These are phyloP conservation scores for Fulvia fulva DNA, from an alignment of 2,329 filamentous ascomycete genomes.

Conservation along the genomic window DNA sequence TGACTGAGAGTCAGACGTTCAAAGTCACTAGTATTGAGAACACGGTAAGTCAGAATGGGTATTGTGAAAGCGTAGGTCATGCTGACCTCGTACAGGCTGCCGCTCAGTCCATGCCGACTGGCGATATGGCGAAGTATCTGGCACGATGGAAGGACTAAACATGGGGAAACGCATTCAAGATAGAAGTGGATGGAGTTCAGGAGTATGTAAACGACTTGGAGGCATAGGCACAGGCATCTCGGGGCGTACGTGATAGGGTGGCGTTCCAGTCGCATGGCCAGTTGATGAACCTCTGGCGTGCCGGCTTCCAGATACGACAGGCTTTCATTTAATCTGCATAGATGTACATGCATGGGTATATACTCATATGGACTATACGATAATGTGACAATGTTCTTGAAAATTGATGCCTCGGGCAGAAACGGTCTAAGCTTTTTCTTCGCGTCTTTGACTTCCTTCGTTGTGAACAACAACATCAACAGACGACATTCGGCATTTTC, in stretches of 20 bases:
- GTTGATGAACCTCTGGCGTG: background rate
- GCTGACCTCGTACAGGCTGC: constrained; percentile 44
- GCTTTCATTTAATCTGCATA: background rate
- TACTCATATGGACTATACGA: constrained; percentile 1
- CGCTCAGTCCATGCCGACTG: constrained; percentile 48
- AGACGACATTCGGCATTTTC: background rate
- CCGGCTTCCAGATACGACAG: background rate
- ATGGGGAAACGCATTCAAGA: no score
- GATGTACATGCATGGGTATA: background rate
- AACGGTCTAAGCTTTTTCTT: background rate
- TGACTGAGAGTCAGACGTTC: constrained; percentile 51
- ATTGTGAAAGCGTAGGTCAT: background rate
- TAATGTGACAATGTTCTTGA: background rate
- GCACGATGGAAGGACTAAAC: constrained; percentile 57
- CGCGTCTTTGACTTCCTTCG: background rate
- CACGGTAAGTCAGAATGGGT: constrained; percentile 45
- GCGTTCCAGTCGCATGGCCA: background rate
- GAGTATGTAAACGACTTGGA: background rate
- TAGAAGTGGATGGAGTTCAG: no score
- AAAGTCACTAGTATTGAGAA: constrained; percentile 53
- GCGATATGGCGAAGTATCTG: constrained; percentile 56
- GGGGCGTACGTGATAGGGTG: background rate
- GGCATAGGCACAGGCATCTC: constrained; percentile 1
- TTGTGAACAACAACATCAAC: background rate
- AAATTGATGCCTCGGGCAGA: background rate